Evolutionary conservation across 2,329 filamentous ascomycete species (phyloP).

Genomic region (Aspergillus fumigatiaffinis): DNA sequence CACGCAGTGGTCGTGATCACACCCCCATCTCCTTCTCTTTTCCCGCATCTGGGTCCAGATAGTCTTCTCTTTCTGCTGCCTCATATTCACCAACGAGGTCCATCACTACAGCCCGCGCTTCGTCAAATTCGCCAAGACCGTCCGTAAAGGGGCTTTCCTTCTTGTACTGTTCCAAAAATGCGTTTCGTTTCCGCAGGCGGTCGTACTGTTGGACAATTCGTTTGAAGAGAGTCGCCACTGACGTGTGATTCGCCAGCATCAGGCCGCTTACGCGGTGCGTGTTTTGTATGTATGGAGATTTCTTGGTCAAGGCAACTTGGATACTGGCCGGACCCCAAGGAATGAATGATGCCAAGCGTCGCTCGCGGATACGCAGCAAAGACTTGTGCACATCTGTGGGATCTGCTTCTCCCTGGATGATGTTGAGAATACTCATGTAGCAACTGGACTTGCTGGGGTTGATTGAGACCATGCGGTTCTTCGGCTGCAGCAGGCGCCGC

Average conservation of each 20-base stretch:
- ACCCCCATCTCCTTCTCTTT: conserved; percentile 35
- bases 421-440: conserved; percentile 98
- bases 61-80: conserved; percentile 85
- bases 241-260: conserved; percentile 98
- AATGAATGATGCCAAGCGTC: conserved; percentile 90
- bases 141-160: conserved; percentile 91
- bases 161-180: conserved; percentile 94
- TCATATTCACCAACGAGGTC: conserved; percentile 94
- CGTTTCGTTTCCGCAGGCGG: conserved; percentile 90
- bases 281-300: conserved; percentile 92
- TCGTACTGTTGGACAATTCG: conserved; percentile 91
- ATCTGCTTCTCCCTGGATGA: conserved; percentile 97
- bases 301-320: conserved; percentile 93
- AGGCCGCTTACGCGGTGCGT: conserved; percentile 91
- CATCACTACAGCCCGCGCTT: conserved; percentile 83
- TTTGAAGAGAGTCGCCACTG: conserved; percentile 94
- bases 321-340: conserved; percentile 98
- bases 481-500: conserved; percentile 89
- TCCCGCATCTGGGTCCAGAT: conserved; percentile 70
- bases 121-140: conserved; percentile 90
- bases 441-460: conserved; percentile 94
- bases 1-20: conserved; percentile 3
- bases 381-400: conserved; percentile 98
- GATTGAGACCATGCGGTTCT: conserved; percentile 98
- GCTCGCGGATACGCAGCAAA: conserved; percentile 88